These are phyloP conservation scores for Russula emetica DNA, from an alignment of 768 basidiomycete genomes.

Conservation along the genomic window DNA sequence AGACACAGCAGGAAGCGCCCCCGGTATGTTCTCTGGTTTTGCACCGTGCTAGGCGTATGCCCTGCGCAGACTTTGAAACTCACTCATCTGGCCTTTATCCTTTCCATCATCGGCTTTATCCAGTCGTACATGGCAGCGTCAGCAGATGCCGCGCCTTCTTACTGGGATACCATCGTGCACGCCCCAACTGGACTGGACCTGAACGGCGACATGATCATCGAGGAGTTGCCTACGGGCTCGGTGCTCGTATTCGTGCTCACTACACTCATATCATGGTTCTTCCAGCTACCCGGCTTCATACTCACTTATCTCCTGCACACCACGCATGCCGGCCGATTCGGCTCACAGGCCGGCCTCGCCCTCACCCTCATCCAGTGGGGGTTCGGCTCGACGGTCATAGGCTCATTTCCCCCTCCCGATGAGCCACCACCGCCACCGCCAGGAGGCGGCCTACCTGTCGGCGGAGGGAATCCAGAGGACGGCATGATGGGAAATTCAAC, in stretches of 20 bases:
- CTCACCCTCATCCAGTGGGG: slow-evolving; percentile 93
- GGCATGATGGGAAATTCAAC: slow-evolving; percentile 21
- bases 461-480: slow-evolving; percentile 17
- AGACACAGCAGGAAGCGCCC: slow-evolving; percentile 73
- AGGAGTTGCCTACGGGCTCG: slow-evolving; percentile 84
- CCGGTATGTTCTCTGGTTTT: slow-evolving; percentile 62
- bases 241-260: slow-evolving; percentile 70
- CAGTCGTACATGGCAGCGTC: slow-evolving; percentile 86
- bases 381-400: slow-evolving; percentile 54
- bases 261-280: slow-evolving; percentile 85
- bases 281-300: slow-evolving; percentile 93
- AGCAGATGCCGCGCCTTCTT: slow-evolving; percentile 86
- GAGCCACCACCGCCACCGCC: background rate
- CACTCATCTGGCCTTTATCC: background rate
- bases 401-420: slow-evolving; percentile 26
- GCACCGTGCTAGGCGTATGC: background rate
- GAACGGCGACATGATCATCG: slow-evolving; percentile 74
- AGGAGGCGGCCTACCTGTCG: slow-evolving; percentile 7
- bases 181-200: slow-evolving; percentile 56
- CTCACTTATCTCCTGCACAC: slow-evolving; percentile 91
- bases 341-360: slow-evolving; percentile 92
- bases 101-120: background rate
- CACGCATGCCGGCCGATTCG: slow-evolving; percentile 90
- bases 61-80: background rate
- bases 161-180: slow-evolving; percentile 96